phyloP scores from a whole-genome alignment of 768 basidiomycete genomes.

The Boletus subparvulus region DNA sequence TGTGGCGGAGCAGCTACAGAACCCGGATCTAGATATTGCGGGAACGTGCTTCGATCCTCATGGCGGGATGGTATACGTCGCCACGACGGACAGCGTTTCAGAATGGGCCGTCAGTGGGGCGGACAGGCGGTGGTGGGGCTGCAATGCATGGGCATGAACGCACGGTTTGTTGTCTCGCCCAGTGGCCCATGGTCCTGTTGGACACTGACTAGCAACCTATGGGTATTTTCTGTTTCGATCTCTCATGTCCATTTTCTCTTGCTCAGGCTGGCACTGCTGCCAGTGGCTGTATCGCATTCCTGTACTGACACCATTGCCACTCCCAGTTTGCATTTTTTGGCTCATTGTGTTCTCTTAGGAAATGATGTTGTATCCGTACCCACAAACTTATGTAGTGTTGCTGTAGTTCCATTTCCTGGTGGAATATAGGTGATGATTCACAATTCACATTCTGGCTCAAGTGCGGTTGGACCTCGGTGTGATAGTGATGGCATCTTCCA shows the following conservation, averaged over 20 bases:
- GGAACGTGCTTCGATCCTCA: conserved; percentile 73
- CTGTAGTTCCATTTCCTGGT: not conserved
- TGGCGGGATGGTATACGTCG: conserved; percentile 68
- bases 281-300: conserved; percentile 9
- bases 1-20: conserved; percentile 13
- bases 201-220: not conserved
- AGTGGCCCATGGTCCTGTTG: not conserved
- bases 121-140: conserved; percentile 73
- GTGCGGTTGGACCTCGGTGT: no score
- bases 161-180: not conserved
- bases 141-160: conserved; percentile 43
- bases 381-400: not conserved
- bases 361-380: conserved; percentile 6
- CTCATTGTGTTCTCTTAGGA: not conserved
- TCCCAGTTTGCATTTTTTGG: not conserved
- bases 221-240: conserved; percentile 10
- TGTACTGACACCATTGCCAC: conserved; percentile 19
- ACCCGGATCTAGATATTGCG: conserved; percentile 52
- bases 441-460: no score
- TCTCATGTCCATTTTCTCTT: not conserved
- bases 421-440: no score
- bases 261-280: not conserved
- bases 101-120: conserved; percentile 77
- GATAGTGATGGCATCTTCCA: conserved; percentile 2
- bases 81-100: conserved; percentile 60